Evolutionary conservation across 73 alveolate species (phyloP).

Genomic region (Paramecium sonneborni): DNA sequence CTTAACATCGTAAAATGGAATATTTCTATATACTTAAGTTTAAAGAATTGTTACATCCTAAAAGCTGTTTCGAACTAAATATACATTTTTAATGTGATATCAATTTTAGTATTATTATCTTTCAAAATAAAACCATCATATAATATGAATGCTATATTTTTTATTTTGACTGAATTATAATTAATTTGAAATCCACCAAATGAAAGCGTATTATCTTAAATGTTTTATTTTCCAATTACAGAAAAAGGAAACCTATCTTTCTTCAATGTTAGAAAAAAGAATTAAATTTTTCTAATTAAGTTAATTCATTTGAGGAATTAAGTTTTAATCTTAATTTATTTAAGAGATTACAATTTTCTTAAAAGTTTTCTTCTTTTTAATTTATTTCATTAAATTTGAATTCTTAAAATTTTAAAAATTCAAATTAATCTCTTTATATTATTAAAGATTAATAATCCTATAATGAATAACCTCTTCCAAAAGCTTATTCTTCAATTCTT

Average conservation of each 20-base stretch:
- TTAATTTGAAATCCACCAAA: neutral
- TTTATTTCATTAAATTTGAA: neutral
- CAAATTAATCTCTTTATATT: neutral
- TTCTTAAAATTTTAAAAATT: neutral
- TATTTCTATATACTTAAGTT: no score
- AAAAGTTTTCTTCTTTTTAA: neutral
- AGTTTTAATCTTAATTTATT: neutral
- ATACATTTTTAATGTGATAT: no score
- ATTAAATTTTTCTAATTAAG: neutral
- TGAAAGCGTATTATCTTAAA: no score
- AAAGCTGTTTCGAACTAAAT: no score
- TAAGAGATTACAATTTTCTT: neutral
- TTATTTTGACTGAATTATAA: no score
- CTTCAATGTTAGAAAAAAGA: neutral
- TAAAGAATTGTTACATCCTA: no score
- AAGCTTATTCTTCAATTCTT: constrained; percentile 78
- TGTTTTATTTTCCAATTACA: neutral
- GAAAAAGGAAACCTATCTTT: neutral
- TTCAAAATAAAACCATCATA: no score
- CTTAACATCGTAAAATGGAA: no score
- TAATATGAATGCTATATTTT: no score
- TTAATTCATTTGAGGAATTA: neutral
- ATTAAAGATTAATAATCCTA: neutral
- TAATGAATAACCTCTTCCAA: constrained; percentile 44
- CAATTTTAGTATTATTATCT: no score